phyloP scores from a whole-genome alignment of 345 rosid genomes.

The Syzygium jambos region DNA sequence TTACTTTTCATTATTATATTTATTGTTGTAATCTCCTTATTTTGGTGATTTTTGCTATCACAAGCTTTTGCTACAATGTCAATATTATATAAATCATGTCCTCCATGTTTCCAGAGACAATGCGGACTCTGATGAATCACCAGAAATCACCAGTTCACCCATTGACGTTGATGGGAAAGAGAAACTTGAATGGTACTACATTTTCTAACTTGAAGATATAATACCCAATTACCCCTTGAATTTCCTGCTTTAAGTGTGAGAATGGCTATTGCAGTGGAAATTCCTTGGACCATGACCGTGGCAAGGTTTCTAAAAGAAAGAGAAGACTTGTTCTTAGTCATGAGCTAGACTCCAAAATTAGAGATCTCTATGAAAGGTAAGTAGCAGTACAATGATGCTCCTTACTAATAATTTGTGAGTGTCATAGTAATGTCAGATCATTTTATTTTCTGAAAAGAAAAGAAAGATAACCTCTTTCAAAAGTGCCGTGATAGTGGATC shows the following conservation, averaged over 20 bases:
- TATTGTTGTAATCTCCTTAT: neutral
- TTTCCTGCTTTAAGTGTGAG: neutral
- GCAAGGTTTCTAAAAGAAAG: constrained; percentile 39
- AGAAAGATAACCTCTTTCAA: neutral
- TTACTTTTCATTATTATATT: neutral
- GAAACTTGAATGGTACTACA: constrained; percentile 8
- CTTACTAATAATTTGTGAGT: neutral
- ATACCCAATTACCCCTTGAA: neutral
- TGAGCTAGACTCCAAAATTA: constrained; percentile 52
- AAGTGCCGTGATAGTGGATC: neutral
- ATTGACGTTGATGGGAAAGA: constrained; percentile 6
- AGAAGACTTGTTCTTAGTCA: constrained; percentile 49
- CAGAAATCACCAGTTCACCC: constrained; percentile 9
- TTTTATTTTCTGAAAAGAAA: neutral
- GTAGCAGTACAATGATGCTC: neutral
- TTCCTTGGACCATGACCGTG: constrained; percentile 24
- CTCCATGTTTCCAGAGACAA: constrained; percentile 7
- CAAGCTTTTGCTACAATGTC: neutral
- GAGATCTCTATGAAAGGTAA: constrained; percentile 65
- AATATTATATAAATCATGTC: neutral
- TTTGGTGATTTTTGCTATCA: neutral
- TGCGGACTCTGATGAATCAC: constrained; percentile 4
- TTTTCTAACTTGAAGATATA: neutral
- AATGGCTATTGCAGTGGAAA: constrained; percentile 35
- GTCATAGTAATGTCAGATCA: neutral